Evolutionary conservation across 2,329 filamentous ascomycete species (phyloP).

Genomic region (Leptographium galeiforme): DNA sequence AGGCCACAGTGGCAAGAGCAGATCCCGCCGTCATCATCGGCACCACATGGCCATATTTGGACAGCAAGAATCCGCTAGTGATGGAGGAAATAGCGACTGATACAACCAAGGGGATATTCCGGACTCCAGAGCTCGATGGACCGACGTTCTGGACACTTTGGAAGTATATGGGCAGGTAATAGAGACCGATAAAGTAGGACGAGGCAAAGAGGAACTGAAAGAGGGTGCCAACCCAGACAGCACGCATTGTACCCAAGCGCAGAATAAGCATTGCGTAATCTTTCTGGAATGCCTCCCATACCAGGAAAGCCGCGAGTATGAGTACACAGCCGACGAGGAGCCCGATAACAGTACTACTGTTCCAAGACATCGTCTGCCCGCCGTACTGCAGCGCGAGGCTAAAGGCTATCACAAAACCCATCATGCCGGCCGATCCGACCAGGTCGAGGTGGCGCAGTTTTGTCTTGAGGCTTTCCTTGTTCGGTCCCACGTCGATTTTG

Average conservation of each 20-base stretch:
- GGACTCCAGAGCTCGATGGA: conserved; percentile 21
- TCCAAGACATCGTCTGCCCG: conserved; percentile 24
- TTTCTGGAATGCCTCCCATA: conserved; percentile 22
- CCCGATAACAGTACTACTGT: conserved; percentile 18
- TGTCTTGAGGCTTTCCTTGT: background rate
- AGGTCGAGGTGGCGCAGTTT: conserved; percentile 4
- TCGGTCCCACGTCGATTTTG: background rate
- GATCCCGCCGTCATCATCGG: conserved; percentile 13
- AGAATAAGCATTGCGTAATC: conserved; percentile 35
- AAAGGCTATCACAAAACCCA: conserved; percentile 18
- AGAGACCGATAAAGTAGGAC: conserved; percentile 28
- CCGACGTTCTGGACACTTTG: conserved; percentile 27
- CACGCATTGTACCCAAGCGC: conserved; percentile 25
- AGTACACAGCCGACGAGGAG: conserved; percentile 17
- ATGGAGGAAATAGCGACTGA: conserved; percentile 18
- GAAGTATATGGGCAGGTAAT: conserved; percentile 36
- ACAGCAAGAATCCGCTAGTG: conserved; percentile 16
- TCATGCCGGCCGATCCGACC: conserved; percentile 1
- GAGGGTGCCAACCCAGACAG: conserved; percentile 26
- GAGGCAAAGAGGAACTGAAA: conserved; percentile 27
- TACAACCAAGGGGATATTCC: conserved; percentile 20
- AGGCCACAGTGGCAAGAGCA: conserved; percentile 13
- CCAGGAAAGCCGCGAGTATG: conserved; percentile 16
- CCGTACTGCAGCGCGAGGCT: conserved; percentile 29
- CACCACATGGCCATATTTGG: conserved; percentile 12